A percentile compares a stretch with the other conserved stretches of the same genome.
Evolutionary conservation across 164 flowering plant species (phyloP).

Genomic region (Nymphaea colorata): DNA sequence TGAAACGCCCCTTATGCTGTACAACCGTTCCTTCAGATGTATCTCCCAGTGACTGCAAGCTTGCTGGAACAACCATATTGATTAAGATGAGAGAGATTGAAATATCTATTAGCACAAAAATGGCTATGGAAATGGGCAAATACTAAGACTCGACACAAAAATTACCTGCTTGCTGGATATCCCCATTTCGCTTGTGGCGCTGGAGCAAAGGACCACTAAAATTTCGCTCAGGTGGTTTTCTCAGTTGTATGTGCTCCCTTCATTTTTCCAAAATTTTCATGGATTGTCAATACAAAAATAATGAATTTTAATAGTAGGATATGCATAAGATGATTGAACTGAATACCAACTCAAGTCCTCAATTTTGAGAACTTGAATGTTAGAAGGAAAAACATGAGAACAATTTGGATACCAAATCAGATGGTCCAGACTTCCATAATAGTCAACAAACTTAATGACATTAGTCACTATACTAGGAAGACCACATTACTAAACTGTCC

Average conservation of each 20-base stretch:
- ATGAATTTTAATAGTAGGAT: not conserved
- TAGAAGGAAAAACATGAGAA: not conserved
- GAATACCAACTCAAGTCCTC: not conserved
- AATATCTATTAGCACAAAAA: no score
- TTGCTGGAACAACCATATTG: not conserved
- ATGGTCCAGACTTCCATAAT: not conserved
- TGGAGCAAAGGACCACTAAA: constrained; percentile 60
- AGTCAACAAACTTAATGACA: not conserved
- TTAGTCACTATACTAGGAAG: not conserved
- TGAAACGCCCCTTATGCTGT: constrained; percentile 79
- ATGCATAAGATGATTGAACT: not conserved
- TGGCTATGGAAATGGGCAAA: no score
- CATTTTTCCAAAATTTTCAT: constrained; percentile 4
- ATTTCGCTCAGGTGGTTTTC: constrained; percentile 43
- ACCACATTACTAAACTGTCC: not conserved
- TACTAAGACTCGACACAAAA: no score
- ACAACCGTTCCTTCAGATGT: constrained; percentile 57
- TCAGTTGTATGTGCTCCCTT: constrained; percentile 52
- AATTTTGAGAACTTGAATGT: not conserved
- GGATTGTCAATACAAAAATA: not conserved
- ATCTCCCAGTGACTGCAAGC: constrained; percentile 46
- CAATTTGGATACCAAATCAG: not conserved
- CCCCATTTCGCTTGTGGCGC: constrained; percentile 51
- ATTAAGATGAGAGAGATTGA: not conserved
- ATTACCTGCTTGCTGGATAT: constrained; percentile 41